These are phyloP conservation scores for Retiboletus flavoniger DNA, from an alignment of 1,284 basidiomycete species.

Conservation along the genomic window DNA sequence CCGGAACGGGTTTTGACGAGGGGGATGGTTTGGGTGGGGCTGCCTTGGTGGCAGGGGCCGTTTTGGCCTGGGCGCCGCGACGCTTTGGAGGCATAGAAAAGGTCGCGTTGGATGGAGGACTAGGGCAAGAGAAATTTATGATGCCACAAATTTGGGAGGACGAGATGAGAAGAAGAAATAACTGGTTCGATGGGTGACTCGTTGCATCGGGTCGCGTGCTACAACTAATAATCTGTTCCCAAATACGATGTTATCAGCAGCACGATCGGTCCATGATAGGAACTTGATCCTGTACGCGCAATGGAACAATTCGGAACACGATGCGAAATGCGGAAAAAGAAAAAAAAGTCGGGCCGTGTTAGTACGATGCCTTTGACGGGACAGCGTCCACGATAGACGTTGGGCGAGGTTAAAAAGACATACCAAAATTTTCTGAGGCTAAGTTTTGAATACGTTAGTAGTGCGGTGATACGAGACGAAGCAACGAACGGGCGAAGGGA, in stretches of 20 bases:
- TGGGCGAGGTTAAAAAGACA: constrained; percentile 5
- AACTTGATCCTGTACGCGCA: constrained; percentile 14
- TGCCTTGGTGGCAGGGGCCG: constrained; percentile 12
- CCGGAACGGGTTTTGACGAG: constrained; percentile 16
- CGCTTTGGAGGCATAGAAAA: constrained; percentile 32
- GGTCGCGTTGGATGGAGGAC: not conserved
- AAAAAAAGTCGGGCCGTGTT: constrained; percentile 7
- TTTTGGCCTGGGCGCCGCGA: constrained; percentile 22
- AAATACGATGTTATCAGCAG: constrained; percentile 30
- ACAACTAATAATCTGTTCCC: constrained; percentile 17
- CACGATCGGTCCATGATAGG: constrained; percentile 35
- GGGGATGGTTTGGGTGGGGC: constrained; percentile 12
- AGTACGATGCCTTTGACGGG: not conserved
- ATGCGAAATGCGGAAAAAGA: not conserved
- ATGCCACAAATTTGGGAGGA: constrained; percentile 9
- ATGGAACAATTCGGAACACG: constrained; percentile 25
- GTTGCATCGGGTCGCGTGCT: constrained; percentile 30
- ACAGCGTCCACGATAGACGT: not conserved
- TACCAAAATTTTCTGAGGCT: constrained; percentile 8
- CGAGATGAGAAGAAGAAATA: constrained; percentile 20
- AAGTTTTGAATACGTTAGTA: not conserved
- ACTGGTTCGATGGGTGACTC: constrained; percentile 26
- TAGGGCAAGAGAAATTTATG: constrained; percentile 9
- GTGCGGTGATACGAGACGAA: constrained; percentile 13
- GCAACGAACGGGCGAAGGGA: not conserved